Evolutionary conservation across 805 yeast species (phyloP).

Genomic region (Candida pini): DNA sequence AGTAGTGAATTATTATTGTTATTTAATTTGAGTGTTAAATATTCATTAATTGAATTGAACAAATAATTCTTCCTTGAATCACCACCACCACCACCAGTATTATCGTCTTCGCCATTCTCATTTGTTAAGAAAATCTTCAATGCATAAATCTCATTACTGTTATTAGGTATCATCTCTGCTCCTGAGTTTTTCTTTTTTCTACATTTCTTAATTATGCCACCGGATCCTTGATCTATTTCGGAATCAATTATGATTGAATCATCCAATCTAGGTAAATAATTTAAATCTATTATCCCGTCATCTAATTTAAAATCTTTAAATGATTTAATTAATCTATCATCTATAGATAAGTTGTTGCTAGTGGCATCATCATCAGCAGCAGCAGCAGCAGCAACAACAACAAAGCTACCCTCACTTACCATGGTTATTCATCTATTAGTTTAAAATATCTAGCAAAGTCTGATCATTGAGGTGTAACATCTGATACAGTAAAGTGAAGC

Average conservation of each 20-base stretch:
- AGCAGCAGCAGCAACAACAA: background rate
- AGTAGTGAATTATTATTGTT: background rate
- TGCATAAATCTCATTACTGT: too few relatives aligned
- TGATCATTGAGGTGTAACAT: too few relatives aligned
- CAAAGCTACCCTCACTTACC: too few relatives aligned
- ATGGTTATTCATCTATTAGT: too few relatives aligned
- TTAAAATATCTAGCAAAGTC: too few relatives aligned
- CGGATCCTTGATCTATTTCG: constrained; percentile 26
- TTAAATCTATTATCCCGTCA: background rate
- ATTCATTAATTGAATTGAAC: constrained; percentile 25
- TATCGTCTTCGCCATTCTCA: too few relatives aligned
- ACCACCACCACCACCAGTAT: too few relatives aligned
- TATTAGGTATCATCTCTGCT: too few relatives aligned
- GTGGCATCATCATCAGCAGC: background rate
- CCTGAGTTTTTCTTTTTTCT: constrained; percentile 4
- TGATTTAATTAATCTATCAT: background rate
- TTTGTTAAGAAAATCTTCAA: too few relatives aligned
- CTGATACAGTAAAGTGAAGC: too few relatives aligned
- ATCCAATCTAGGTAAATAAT: constrained; percentile 6
- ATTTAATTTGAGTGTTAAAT: constrained; percentile 14
- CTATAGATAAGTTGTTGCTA: background rate
- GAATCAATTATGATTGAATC: constrained; percentile 10
- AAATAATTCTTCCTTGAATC: constrained; percentile 6
- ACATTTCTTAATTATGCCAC: constrained; percentile 24
- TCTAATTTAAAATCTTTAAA: background rate